Base-by-base conservation (phyloP, 192 early-diverging fungal genomes). In the Umbelopsis sp. region DNA sequence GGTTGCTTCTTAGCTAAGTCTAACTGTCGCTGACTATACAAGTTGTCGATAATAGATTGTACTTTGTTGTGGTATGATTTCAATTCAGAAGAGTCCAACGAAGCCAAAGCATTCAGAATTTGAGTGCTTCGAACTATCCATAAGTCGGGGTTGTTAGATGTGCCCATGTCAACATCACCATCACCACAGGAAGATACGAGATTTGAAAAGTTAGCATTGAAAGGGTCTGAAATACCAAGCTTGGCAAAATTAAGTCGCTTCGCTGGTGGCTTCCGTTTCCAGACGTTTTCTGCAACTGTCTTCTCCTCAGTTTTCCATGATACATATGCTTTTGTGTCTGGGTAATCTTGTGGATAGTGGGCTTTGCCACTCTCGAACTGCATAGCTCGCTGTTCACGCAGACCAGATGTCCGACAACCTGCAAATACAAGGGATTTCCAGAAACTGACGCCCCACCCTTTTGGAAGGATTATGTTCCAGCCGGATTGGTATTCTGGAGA, bases 391-490 rank as follows among this genome's bases (percentile, higher is more conserved):
- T 88, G 79, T 68, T 99, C 95, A 7, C 89, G 75, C 32, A 92
- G 74, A 0, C 96, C 96, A 32, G 89, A 90, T 3, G 89, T 88
- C 56, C 93, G 85, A 1, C 91, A 93, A 14, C 97, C 97, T 2
- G 93, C 93, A 84, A 94, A 97, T 21, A 92, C 80, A 22, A 99
- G 83, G 17, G 89, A 85, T 79, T 93, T 90, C 95, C 95, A 98
- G 71, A 99, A 88, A 11, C 88, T 71, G 83, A 93, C 92, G 9
- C 88, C 95, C 91, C 91, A 96, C 0, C 90, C 89, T n/a, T 83
- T 80, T 16, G 94, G 93, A 8, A 95, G 76, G 32, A 97, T 76
- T 21, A 97, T 44, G 22, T 91, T 91, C 95, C 95, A 96, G 0
- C 95, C 53, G 41, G 8, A 11, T 9, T 38, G 38, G 32, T 73